phyloP scores from a whole-genome alignment of 2,329 filamentous ascomycete species.

The Hypoxylon sp. region DNA sequence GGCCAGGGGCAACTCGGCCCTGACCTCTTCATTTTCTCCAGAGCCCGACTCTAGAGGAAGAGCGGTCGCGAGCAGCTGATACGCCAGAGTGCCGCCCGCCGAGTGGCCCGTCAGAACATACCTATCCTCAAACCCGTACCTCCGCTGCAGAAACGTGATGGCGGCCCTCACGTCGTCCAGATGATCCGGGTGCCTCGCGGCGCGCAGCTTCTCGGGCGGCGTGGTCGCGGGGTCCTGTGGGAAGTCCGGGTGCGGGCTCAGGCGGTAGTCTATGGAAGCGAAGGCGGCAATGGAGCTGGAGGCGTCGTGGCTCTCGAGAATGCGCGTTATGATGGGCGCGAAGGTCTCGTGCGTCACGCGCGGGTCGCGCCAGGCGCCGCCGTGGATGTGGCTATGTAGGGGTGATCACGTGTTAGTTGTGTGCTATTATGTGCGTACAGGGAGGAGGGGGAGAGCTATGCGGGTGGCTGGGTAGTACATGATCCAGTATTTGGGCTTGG shows the following conservation, averaged over 20 bases:
- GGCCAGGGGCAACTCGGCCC: constrained; percentile 61
- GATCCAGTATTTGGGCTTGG: constrained; percentile 51
- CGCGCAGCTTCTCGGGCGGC: constrained; percentile 55
- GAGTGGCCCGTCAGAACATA: constrained; percentile 75
- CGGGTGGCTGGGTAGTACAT: constrained; percentile 45
- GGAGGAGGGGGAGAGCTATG: neutral
- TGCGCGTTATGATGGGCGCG: constrained; percentile 59
- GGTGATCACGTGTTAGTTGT: constrained; percentile 20
- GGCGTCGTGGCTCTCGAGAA: constrained; percentile 51
- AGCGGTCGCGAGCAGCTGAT: constrained; percentile 69
- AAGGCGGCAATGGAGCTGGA: constrained; percentile 67
- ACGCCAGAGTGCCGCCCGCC: constrained; percentile 73
- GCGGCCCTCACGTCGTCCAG: constrained; percentile 69
- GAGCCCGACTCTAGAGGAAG: constrained; percentile 43
- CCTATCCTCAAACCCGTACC: constrained; percentile 59
- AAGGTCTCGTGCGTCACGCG: constrained; percentile 63
- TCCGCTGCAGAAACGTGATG: constrained; percentile 64
- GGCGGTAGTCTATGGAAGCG: constrained; percentile 75
- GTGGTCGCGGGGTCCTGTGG: constrained; percentile 61
- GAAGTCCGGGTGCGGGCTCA: constrained; percentile 67
- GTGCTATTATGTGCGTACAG: neutral
- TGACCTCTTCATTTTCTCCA: constrained; percentile 44
- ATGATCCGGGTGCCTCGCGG: constrained; percentile 72
- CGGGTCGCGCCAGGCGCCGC: constrained; percentile 75
- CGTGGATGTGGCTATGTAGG: constrained; percentile 67